These are phyloP conservation scores for Stereocaulon alpinum DNA, from an alignment of 495 filamentous ascomycete species.

Conservation along the genomic window DNA sequence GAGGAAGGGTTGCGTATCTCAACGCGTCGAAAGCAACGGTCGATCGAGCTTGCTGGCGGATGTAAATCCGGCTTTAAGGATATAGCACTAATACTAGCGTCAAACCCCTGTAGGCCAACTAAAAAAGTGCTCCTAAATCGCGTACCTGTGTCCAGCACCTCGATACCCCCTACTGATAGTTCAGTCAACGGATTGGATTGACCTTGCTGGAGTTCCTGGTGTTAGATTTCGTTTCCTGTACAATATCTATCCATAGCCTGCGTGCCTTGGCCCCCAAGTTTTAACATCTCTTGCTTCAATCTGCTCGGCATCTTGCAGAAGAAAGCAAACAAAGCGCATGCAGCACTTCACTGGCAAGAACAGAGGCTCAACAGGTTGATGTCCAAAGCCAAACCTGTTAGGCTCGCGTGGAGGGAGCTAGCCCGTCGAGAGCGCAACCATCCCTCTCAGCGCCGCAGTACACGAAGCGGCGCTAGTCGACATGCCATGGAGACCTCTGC, in stretches of 20 bases:
- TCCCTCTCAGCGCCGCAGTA: background rate
- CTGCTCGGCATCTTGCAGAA: slow-evolving; percentile 7
- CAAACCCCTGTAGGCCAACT: slow-evolving; percentile 1
- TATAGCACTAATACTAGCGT: background rate
- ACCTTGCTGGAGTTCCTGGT: slow-evolving; percentile 14
- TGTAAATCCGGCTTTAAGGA: slow-evolving; percentile 2
- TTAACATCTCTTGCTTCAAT: background rate
- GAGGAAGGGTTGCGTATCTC: too few species aligned
- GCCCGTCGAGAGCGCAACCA: background rate
- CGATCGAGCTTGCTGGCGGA: background rate
- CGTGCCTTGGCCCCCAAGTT: background rate
- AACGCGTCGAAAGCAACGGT: too few species aligned
- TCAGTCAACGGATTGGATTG: background rate
- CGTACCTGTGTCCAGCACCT: background rate
- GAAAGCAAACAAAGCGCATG: slow-evolving; percentile 5
- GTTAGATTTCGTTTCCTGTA: background rate
- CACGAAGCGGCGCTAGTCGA: background rate
- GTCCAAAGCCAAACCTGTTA: background rate
- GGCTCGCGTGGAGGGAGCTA: background rate
- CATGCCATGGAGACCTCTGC: slow-evolving; percentile 98
- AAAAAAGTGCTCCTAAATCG: slow-evolving; percentile 4
- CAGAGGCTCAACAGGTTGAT: background rate
- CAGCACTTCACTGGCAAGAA: background rate
- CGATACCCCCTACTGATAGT: background rate
- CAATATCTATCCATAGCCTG: background rate